Conservation (phyloP, 495 filamentous ascomycete species). For the Talaromyces nanjingensis region DNA sequence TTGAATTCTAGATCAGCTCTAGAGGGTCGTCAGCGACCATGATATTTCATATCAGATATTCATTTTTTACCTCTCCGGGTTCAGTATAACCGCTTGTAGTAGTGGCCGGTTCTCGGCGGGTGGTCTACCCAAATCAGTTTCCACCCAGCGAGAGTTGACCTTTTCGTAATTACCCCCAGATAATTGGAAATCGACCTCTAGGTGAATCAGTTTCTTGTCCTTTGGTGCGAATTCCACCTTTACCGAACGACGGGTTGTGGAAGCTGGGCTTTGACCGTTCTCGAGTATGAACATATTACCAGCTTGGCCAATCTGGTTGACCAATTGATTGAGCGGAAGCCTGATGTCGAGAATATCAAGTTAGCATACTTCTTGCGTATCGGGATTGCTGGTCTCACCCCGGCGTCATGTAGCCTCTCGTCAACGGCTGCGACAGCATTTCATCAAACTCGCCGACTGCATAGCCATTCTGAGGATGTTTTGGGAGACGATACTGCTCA, state of each 20-base stretch:
- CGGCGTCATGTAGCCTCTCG: slow-evolving; percentile 29
- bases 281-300: slow-evolving; percentile 36
- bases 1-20: slow-evolving; percentile 36
- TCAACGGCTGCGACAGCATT: slow-evolving; percentile 34
- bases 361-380: background rate
- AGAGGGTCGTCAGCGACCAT: slow-evolving; percentile 3
- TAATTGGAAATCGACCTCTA: slow-evolving; percentile 31
- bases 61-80: slow-evolving; percentile 25
- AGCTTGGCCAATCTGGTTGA: slow-evolving; percentile 22
- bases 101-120: slow-evolving; percentile 15
- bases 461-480: slow-evolving; percentile 26
- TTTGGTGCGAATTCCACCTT: slow-evolving; percentile 34
- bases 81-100: slow-evolving; percentile 28
- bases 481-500: slow-evolving; percentile 31
- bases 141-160: slow-evolving; percentile 28
- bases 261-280: background rate
- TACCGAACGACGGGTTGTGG: slow-evolving; percentile 25
- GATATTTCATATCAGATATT: background rate
- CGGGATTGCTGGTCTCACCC: slow-evolving; percentile 22
- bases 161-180: slow-evolving; percentile 21
- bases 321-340: slow-evolving; percentile 16
- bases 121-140: slow-evolving; percentile 14
- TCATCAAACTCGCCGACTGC: slow-evolving; percentile 41
- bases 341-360: background rate
- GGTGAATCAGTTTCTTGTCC: slow-evolving; percentile 21